Evolutionary conservation across 116 monocot species (phyloP).

Genomic region (Zostera marina): DNA sequence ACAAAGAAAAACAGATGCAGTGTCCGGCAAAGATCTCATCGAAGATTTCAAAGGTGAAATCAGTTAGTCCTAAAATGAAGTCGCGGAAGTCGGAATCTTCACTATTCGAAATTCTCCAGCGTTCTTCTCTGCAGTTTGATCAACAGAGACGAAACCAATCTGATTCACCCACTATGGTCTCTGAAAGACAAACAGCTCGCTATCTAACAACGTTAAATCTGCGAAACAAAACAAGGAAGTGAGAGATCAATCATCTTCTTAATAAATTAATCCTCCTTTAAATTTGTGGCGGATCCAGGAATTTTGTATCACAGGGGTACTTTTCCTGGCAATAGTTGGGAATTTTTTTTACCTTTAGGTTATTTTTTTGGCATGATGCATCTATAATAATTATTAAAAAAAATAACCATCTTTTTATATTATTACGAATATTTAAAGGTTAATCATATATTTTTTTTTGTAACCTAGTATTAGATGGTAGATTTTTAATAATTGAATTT

Average conservation of each 20-base stretch:
- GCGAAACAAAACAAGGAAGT: constrained; percentile 2
- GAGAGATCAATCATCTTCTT: not conserved
- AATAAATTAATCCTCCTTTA: no score
- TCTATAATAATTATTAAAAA: no score
- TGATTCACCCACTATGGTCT: constrained; percentile 1
- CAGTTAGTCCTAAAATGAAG: constrained; percentile 13
- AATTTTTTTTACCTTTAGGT: no score
- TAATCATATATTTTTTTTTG: no score
- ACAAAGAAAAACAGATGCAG: constrained; percentile 14
- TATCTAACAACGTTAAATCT: constrained; percentile 59
- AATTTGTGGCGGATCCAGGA: no score
- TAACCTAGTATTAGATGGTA: no score
- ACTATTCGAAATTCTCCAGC: constrained; percentile 53
- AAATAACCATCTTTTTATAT: no score
- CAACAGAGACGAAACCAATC: constrained; percentile 7
- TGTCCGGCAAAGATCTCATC: constrained; percentile 15
- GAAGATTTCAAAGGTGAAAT: constrained; percentile 26
- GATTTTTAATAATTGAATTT: no score
- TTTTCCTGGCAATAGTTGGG: no score
- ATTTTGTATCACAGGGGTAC: no score
- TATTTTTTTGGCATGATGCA: no score
- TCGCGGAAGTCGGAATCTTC: constrained; percentile 20
- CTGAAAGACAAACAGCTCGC: constrained; percentile 31
- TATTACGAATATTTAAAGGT: no score
- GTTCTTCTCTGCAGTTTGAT: constrained; percentile 33